A percentile compares a stretch with the other conserved stretches of the same genome.
phyloP scores from a whole-genome alignment of 306 rosid species.

The Casuarina equisetifolia region DNA sequence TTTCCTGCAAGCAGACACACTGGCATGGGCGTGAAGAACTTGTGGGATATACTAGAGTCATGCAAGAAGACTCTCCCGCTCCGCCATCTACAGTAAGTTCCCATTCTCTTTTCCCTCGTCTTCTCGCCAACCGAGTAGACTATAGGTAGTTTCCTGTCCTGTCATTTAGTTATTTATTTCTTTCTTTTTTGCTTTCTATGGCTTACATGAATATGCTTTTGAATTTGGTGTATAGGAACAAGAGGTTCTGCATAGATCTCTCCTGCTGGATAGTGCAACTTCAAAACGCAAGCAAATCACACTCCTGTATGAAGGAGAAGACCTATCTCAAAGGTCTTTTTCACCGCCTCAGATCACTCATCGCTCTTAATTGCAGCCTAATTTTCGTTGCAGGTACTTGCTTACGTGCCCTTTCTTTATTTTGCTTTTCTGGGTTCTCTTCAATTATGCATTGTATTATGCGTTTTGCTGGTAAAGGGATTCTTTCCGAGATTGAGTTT shows the following conservation, averaged over 20 bases:
- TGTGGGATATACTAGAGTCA: conserved; percentile 81
- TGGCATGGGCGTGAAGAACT: conserved; percentile 71
- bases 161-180: too few species aligned
- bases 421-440: not conserved
- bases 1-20: not conserved
- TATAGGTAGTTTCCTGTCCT: not conserved
- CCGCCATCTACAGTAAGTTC: conserved; percentile 57
- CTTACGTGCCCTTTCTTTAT: not conserved
- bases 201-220: conserved; percentile 17
- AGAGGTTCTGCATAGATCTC: conserved; percentile 77
- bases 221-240: conserved; percentile 58
- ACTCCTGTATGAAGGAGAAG: conserved; percentile 49
- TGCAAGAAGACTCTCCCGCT: conserved; percentile 89
- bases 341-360: conserved; percentile 79
- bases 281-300: conserved; percentile 60
- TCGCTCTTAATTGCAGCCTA: conserved; percentile 69
- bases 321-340: conserved; percentile 66
- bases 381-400: conserved; percentile 65
- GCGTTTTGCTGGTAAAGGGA: not conserved
- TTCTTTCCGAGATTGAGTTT: conserved; percentile 17
- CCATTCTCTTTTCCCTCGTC: not conserved
- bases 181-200: not conserved
- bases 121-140: not conserved
- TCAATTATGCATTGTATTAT: not conserved
- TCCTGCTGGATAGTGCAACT: conserved; percentile 90